Conservation (phyloP, 495 filamentous ascomycete genomes). For the Aspergillus affinis region DNA sequence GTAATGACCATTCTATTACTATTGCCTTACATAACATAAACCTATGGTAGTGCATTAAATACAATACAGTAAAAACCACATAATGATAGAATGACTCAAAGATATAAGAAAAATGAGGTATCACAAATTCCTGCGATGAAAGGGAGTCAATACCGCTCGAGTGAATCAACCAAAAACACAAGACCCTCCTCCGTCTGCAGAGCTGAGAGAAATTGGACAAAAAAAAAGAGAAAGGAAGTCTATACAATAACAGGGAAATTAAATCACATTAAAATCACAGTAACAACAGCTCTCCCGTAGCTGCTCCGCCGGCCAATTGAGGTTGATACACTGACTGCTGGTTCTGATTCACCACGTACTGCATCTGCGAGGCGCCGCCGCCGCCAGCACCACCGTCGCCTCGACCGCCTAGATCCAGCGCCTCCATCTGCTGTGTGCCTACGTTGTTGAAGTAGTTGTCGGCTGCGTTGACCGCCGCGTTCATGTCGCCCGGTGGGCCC, state of each 20-base stretch:
- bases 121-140: constrained; percentile 15
- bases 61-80: neutral
- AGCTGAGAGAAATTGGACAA: neutral
- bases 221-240: constrained; percentile 18
- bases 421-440: constrained; percentile 68
- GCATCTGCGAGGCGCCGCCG: constrained; percentile 41
- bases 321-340: constrained; percentile 54
- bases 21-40: neutral
- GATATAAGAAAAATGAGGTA: constrained; percentile 12
- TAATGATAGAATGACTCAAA: neutral
- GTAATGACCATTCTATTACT: neutral
- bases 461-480: constrained; percentile 74
- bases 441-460: constrained; percentile 82
- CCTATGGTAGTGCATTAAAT: constrained; percentile 2
- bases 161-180: neutral
- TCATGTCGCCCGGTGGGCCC: constrained; percentile 45
- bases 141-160: neutral
- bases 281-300: constrained; percentile 50
- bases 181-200: neutral
- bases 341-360: constrained; percentile 57
- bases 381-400: constrained; percentile 38
- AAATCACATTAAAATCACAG: constrained; percentile 40
- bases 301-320: constrained; percentile 47
- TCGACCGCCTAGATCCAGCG: constrained; percentile 57
- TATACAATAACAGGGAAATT: constrained; percentile 22